A percentile compares a stretch with the other conserved stretches of the same genome.
Conservation (phyloP, 495 filamentous ascomycete species). For the Saxophila tyrrhenica region DNA sequence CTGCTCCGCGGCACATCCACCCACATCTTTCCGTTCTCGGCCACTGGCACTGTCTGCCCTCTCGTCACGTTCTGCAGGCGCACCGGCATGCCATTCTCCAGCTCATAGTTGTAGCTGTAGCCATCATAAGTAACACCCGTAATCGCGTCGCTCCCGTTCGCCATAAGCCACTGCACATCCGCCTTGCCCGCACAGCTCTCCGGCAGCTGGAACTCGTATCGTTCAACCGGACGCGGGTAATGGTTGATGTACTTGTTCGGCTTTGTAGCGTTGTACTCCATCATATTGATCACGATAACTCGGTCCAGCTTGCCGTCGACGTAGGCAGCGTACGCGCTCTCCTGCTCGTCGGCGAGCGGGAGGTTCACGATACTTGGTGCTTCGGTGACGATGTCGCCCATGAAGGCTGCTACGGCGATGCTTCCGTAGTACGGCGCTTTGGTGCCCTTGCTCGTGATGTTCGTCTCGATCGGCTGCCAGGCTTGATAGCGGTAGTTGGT, state of each 20-base stretch:
- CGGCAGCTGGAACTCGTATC: slow-evolving; percentile 39
- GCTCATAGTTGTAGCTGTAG: slow-evolving; percentile 51
- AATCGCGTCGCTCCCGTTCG: slow-evolving; percentile 54
- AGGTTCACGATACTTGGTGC: slow-evolving; percentile 32
- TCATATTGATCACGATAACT: slow-evolving; percentile 49
- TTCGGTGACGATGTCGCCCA: slow-evolving; percentile 31
- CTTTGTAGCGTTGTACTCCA: slow-evolving; percentile 46
- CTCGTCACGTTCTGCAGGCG: slow-evolving; percentile 45
- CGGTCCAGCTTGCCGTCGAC: slow-evolving; percentile 34
- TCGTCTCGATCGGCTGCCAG: slow-evolving; percentile 51
- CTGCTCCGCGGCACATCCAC: slow-evolving; percentile 42
- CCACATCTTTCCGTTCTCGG: slow-evolving; percentile 33
- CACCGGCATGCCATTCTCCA: slow-evolving; percentile 44
- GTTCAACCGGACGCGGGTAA: slow-evolving; percentile 26
- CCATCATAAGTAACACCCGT: slow-evolving; percentile 52
- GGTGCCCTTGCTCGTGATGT: slow-evolving; percentile 43
- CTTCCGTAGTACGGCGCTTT: slow-evolving; percentile 59
- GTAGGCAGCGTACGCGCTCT: slow-evolving; percentile 52
- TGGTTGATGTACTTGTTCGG: slow-evolving; percentile 14
- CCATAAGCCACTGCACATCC: slow-evolving; percentile 39
- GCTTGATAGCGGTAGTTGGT: slow-evolving; percentile 47
- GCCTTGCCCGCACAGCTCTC: slow-evolving; percentile 15
- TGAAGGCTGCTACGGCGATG: slow-evolving; percentile 46
- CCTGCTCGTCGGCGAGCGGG: slow-evolving; percentile 33
- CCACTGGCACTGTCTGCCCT: slow-evolving; percentile 39